A percentile compares a stretch with the other conserved stretches of the same genome.
phyloP scores from a whole-genome alignment of 2,329 filamentous ascomycete genomes.

The Zymoseptoria crescenta region DNA sequence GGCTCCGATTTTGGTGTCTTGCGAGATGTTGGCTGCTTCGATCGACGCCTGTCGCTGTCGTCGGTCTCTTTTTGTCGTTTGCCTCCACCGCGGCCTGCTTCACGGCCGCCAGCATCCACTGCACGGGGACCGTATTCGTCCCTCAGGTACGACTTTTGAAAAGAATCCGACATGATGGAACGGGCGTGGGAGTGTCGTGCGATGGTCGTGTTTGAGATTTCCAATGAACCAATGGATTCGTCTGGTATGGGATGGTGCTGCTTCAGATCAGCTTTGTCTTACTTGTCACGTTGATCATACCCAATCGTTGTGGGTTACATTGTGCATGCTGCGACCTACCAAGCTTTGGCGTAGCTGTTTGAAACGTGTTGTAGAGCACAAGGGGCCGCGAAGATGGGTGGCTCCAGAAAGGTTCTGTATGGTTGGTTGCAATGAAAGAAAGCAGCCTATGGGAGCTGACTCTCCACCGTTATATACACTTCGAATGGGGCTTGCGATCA shows the following conservation, averaged over 20 bases:
- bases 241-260: neutral
- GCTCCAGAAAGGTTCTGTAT: slow-evolving; percentile 11
- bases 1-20: slow-evolving; percentile 22
- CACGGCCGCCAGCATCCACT: slow-evolving; percentile 20
- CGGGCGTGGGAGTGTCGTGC: slow-evolving; percentile 5
- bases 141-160: slow-evolving; percentile 22
- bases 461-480: slow-evolving; percentile 14
- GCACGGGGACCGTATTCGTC: slow-evolving; percentile 24
- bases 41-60: slow-evolving; percentile 15
- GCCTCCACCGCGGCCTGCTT: slow-evolving; percentile 16
- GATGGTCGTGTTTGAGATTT: slow-evolving; percentile 10
- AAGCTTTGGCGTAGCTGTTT: slow-evolving; percentile 12
- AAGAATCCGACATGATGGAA: slow-evolving; percentile 18
- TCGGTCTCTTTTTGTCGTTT: slow-evolving; percentile 15
- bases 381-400: slow-evolving; percentile 5
- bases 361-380: slow-evolving; percentile 9
- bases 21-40: slow-evolving; percentile 15
- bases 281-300: slow-evolving; percentile 2
- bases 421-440: slow-evolving; percentile 11
- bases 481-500: slow-evolving; percentile 2
- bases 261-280: slow-evolving; percentile 4
- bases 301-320: neutral
- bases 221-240: slow-evolving; percentile 5
- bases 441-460: slow-evolving; percentile 13
- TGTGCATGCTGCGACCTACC: slow-evolving; percentile 7